phyloP scores from a whole-genome alignment of 1,284 basidiomycete species.

The Chondrostereum purpureum region DNA sequence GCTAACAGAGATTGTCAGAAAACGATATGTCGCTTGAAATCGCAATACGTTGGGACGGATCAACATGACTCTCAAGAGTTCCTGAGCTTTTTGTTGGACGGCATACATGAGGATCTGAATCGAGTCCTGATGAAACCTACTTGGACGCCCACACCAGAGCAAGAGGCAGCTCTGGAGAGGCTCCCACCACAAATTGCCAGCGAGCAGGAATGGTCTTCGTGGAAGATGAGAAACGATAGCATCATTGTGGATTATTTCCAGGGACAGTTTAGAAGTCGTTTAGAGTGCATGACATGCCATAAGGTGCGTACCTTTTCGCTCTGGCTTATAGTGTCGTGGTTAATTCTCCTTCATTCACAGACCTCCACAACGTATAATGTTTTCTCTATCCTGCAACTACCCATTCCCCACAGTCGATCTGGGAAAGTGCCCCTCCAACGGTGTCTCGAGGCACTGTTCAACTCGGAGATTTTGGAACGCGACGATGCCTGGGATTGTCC shows the following conservation, averaged over 20 bases:
- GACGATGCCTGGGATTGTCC: conserved; percentile 97
- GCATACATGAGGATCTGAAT: conserved; percentile 95
- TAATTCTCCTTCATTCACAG: conserved; percentile 33
- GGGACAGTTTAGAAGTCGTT: conserved; percentile 88
- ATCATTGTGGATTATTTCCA: conserved; percentile 97
- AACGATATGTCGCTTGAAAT: conserved; percentile 81
- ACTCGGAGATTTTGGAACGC: conserved; percentile 87
- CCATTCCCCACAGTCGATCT: conserved; percentile 67
- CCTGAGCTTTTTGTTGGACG: conserved; percentile 89
- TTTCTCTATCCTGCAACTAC: conserved; percentile 94
- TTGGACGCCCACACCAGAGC: conserved; percentile 69
- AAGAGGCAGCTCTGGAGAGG: conserved; percentile 84
- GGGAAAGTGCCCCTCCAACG: conserved; percentile 71
- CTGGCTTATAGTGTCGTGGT: conserved; percentile 5
- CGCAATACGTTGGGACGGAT: conserved; percentile 84
- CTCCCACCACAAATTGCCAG: conserved; percentile 87
- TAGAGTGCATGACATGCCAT: conserved; percentile 87
- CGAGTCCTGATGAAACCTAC: conserved; percentile 76
- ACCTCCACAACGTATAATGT: conserved; percentile 97
- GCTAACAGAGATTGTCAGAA: conserved; percentile 37
- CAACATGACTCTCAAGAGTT: conserved; percentile 99
- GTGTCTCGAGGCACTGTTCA: conserved; percentile 89
- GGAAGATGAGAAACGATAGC: conserved; percentile 88
- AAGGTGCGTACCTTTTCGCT: conserved; percentile 52
- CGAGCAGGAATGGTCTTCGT: conserved; percentile 90